Conservation (phyloP, 1,139 yeast species). For the Debaryomyces udenii region DNA sequence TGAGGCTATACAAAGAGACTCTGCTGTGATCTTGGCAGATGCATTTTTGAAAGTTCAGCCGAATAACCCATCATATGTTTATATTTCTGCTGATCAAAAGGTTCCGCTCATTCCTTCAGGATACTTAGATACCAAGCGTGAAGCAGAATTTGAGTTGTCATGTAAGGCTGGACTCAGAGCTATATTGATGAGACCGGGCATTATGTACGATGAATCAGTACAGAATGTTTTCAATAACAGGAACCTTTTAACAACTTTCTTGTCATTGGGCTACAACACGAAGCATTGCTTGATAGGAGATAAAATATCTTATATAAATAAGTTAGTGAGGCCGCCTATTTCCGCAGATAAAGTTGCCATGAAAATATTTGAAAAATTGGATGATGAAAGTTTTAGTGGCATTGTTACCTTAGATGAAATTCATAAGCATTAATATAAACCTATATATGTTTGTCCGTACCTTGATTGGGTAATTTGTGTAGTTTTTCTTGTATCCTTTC, state of each 20-base stretch:
- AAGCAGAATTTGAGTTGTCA: conserved; percentile 66
- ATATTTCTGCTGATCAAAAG: conserved; percentile 78
- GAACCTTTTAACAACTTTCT: conserved; percentile 28
- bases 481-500: conserved; percentile 22
- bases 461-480: neutral
- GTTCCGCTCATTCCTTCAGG: conserved; percentile 69
- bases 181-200: conserved; percentile 75
- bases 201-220: conserved; percentile 67
- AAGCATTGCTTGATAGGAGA: conserved; percentile 42
- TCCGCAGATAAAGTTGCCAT: conserved; percentile 72
- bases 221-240: conserved; percentile 31
- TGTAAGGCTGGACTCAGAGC: conserved; percentile 52
- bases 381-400: conserved; percentile 54
- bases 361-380: conserved; percentile 57
- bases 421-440: conserved; percentile 9
- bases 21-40: conserved; percentile 68
- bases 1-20: conserved; percentile 66
- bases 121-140: conserved; percentile 74
- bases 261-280: conserved; percentile 42
- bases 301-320: conserved; percentile 37
- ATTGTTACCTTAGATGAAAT: conserved; percentile 62
- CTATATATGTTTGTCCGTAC: neutral
- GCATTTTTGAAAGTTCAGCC: conserved; percentile 40
- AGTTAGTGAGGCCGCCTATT: conserved; percentile 61
- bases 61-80: conserved; percentile 58